These are phyloP conservation scores for Colletotrichum viniferum DNA, from an alignment of 2,329 filamentous ascomycete species.

Conservation along the genomic window DNA sequence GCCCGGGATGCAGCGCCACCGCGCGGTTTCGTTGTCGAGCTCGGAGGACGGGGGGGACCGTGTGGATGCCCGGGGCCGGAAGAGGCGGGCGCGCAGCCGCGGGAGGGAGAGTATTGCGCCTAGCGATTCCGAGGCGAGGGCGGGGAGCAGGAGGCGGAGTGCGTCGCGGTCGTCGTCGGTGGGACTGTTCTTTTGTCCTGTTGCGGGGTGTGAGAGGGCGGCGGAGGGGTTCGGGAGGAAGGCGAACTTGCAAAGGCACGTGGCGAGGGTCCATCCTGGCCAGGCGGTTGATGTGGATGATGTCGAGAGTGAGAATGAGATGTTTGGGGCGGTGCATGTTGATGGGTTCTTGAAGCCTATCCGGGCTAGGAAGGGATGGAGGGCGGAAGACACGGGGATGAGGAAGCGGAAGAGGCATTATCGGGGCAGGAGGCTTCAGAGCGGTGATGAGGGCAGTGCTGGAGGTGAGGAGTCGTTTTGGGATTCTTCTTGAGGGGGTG, in stretches of 20 bases:
- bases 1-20: neutral
- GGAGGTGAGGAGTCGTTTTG: neutral
- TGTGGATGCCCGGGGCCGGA: neutral
- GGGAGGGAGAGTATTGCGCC: conserved; percentile 26
- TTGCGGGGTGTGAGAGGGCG: conserved; percentile 40
- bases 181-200: conserved; percentile 40
- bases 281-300: conserved; percentile 40
- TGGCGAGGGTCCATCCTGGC: conserved; percentile 42
- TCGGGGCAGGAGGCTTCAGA: conserved; percentile 1
- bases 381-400: conserved; percentile 4
- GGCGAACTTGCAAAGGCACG: conserved; percentile 41
- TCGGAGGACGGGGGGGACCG: neutral
- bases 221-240: conserved; percentile 38
- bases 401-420: conserved; percentile 21
- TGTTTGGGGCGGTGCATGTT: conserved; percentile 67
- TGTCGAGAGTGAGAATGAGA: conserved; percentile 54
- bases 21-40: neutral
- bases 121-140: conserved; percentile 8
- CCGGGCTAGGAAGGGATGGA: conserved; percentile 51
- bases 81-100: conserved; percentile 23
- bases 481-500: neutral
- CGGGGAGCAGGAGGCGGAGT: conserved; percentile 25
- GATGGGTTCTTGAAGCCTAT: conserved; percentile 71
- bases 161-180: conserved; percentile 36
- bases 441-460: neutral